Evolutionary conservation across 352 stramenopile genomes (phyloP), one percentile per base, ranked within the genome.

Genomic region (Pythium chondricola): DNA sequence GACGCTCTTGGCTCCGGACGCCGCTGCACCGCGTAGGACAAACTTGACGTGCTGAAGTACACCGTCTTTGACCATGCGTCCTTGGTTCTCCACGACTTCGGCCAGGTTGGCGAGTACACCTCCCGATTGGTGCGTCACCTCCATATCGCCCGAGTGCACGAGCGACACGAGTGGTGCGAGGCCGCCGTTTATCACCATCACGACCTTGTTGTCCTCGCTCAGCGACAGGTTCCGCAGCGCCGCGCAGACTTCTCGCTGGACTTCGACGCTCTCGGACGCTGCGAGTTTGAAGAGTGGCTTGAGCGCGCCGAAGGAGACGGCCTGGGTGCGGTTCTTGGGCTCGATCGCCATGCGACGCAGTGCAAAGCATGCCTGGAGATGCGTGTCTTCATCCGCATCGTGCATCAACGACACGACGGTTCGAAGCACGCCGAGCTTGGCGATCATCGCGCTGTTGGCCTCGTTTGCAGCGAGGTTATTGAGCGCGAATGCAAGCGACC

Each of bases 11-110:
- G 36, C 36, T 16, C 22, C 27, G 7, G 35, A 22, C 7, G 35
- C 18, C 1, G 52, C 47, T 0, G 41, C 43, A 3, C 47, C 40
- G 7, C 91, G 73, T 44, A 98, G 62, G 7, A 98, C 82, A 50
- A 96, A 98, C 69, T 98, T 97, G 17, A 98, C 76, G 64, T 98
- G 94, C 52, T 98, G 95, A 39, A 98, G 61, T 22, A 98, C 80
- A 33, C 95, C 95, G 51, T 93, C 71, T 32, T 97, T 88, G 4
- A 98, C 93, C 94, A 98, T 98, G 11, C 71, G 62, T 17, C 85
- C 80, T 57, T 98, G 95, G 65, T 98, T 98, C 56, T 97, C 91
- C 30, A 96, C 70, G 2, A 94, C 81, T 65, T 98, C 91, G 2
- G 91, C 91, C 9, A 98, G 67, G 48, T 98, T 98, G 2, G 93